Base-by-base conservation (phyloP, 2,329 filamentous ascomycete species). In the Pyrenochaeta sp. region DNA sequence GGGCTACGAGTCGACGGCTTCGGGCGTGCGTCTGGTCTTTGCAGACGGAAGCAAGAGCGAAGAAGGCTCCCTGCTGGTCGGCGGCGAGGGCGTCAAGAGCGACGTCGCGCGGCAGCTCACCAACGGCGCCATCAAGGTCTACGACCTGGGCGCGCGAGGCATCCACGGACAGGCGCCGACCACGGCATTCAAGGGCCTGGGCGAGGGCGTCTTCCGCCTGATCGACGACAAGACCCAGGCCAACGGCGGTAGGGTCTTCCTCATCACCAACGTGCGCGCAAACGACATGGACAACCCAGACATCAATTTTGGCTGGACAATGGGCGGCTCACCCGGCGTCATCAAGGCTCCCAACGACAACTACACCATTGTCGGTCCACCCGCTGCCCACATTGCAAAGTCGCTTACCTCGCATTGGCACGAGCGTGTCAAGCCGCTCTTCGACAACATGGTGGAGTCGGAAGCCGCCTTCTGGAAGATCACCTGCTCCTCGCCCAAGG, bases 381-480 rank as follows among this genome's bases (percentile, higher is more conserved):
- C 77, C 10, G 86, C 86, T 0, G 85, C 86, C 0, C 77, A 83
- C 4, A 79, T 88, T 1, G 85, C 85, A n/a, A 84, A 82, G 67
- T 64, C 70, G 1, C 69, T 88, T 0, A 82, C 83, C 0, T 66
- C 73, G 14, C 67, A 82, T 30, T 89, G 86, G 86, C 78, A 87
- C 64, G 77, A 82, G 11, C 77, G 81, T 2, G 72, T 88, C 40
- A 81, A 77, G 66, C 79, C 84, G 1, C 70, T 89, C 0, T 83
- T 89, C 53, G 83, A 87, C 5, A 62, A 86, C 31, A 87, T 87
- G 83, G 67, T 75, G 4, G 82, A 81, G 49, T 58, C 71, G 0
- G 83, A 88, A 58, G 83, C 86, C 0, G 85, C 86, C 0, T 88
- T 89, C 59, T 88, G 85, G 84, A 88, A 87, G 62, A 87, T 89